phyloP scores from a whole-genome alignment of 768 basidiomycete genomes.

The Tylopilus intermedius region DNA sequence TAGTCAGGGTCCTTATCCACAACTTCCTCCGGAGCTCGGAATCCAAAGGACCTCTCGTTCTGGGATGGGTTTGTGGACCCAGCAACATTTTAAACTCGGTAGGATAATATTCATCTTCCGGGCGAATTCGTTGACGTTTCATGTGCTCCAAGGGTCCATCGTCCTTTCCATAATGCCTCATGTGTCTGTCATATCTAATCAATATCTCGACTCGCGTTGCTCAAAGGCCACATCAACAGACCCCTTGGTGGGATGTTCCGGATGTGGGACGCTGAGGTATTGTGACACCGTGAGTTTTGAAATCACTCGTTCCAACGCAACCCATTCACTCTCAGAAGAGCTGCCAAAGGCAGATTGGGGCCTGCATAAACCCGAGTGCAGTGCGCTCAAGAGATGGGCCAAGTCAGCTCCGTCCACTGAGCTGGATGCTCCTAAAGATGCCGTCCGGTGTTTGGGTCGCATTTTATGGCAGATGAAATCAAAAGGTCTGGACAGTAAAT shows the following conservation, averaged over 20 bases:
- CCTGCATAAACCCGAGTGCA: conserved; percentile 75
- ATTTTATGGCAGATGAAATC: conserved; percentile 64
- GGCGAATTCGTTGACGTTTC: not conserved
- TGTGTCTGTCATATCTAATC: conserved; percentile 59
- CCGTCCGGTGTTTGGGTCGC: conserved; percentile 72
- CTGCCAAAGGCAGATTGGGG: conserved; percentile 71
- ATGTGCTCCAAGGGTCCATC: conserved; percentile 44
- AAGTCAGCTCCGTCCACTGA: conserved; percentile 44
- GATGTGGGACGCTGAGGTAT: conserved; percentile 68
- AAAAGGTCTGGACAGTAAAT: conserved; percentile 46
- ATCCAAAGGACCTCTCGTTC: conserved; percentile 31
- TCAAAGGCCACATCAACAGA: conserved; percentile 37
- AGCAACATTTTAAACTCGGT: conserved; percentile 36
- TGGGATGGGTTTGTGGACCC: conserved; percentile 48
- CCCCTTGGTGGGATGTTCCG: conserved; percentile 64
- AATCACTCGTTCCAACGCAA: too few relatives aligned
- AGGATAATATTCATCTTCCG: not conserved
- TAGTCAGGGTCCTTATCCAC: conserved; percentile 15
- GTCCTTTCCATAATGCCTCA: conserved; percentile 58
- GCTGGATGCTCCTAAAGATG: conserved; percentile 62
- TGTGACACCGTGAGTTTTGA: conserved; percentile 58
- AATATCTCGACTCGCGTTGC: conserved; percentile 58
- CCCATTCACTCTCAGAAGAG: conserved; percentile 32
- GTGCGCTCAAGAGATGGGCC: conserved; percentile 57
- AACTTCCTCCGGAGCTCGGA: conserved; percentile 40